phyloP scores from a whole-genome alignment of 805 yeast species.

The Kazachstania martiniae region DNA sequence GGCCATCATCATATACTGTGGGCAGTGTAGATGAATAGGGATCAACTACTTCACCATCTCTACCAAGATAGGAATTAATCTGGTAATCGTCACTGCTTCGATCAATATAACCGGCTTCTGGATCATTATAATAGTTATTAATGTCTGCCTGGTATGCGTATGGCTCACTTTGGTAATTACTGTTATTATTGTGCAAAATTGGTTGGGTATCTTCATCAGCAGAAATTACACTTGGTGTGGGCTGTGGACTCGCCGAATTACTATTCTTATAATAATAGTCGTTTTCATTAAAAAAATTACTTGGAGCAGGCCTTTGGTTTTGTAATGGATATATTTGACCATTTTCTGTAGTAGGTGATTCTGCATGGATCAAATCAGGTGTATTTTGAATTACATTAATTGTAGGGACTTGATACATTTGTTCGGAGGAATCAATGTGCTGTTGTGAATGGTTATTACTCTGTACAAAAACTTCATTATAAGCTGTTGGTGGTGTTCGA shows the following conservation, averaged over 20 bases:
- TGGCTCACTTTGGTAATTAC: background rate
- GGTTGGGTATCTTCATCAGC: constrained; percentile 15
- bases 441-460: constrained; percentile 2
- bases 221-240: constrained; percentile 5
- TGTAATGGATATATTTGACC: constrained; percentile 3
- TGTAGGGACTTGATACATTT: constrained; percentile 14
- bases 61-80: constrained; percentile 25
- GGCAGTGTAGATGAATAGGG: constrained; percentile 15
- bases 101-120: constrained; percentile 21
- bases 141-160: background rate
- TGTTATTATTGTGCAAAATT: constrained; percentile 10
- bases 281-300: constrained; percentile 16
- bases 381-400: constrained; percentile 21
- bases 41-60: constrained; percentile 28
- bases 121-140: constrained; percentile 8
- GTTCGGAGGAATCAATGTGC: background rate
- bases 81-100: constrained; percentile 28
- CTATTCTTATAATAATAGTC: constrained; percentile 14
- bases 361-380: constrained; percentile 12
- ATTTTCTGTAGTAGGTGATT: constrained; percentile 5
- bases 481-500: constrained; percentile 11
- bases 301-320: constrained; percentile 2
- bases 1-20: constrained; percentile 2
- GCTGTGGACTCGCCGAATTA: constrained; percentile 3
- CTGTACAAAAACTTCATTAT: constrained; percentile 13